Conservation (phyloP, 306 rosid genomes). For the Neltuma alba region DNA sequence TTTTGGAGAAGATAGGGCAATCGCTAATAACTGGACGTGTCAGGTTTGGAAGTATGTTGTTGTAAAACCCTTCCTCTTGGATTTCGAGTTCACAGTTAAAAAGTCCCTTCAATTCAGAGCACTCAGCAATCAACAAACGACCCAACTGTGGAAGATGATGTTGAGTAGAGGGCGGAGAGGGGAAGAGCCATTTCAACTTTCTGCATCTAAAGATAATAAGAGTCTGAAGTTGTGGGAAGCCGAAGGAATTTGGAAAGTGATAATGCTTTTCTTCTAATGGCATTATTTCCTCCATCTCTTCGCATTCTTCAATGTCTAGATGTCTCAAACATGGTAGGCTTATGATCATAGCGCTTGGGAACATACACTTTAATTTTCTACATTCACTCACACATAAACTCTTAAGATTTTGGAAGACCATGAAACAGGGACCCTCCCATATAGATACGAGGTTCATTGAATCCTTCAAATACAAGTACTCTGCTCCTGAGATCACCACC, state of each 20-base stretch:
- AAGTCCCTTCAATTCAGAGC: background rate
- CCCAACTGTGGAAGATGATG: background rate
- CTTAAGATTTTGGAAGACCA: background rate
- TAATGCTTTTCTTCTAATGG: background rate
- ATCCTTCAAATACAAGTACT: background rate
- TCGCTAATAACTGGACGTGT: fast-evolving
- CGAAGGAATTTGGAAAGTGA: background rate
- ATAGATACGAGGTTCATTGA: background rate
- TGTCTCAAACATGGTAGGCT: background rate
- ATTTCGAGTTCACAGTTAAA: too few relatives aligned
- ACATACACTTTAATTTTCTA: background rate
- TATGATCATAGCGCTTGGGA: background rate
- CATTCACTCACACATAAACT: background rate
- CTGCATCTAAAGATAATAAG: background rate
- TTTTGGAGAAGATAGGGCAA: background rate
- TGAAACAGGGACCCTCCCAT: background rate
- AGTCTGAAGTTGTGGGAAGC: background rate
- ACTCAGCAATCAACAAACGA: fast-evolving
- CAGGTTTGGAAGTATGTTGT: background rate
- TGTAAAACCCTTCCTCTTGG: background rate
- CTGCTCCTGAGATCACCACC: background rate
- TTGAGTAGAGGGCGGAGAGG: too few relatives aligned
- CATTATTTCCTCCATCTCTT: background rate
- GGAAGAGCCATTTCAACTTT: background rate
- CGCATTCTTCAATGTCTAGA: background rate